A percentile compares a stretch with the other conserved stretches of the same genome.
Conservation (phyloP, 805 yeast species). For the Suhomyces vadensis region DNA sequence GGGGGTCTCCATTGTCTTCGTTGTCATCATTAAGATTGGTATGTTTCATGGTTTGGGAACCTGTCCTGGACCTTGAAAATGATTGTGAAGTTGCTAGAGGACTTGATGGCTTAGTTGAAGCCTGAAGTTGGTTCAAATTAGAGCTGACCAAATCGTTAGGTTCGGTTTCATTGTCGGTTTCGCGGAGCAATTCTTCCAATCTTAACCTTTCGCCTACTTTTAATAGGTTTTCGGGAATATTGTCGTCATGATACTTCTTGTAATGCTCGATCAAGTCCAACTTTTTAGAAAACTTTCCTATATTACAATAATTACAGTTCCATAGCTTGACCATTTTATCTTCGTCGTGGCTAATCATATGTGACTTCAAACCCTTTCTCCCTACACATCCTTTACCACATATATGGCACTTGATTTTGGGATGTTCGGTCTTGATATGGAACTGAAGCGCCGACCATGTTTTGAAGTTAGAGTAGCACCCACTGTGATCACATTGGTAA, state of each 20-base stretch:
- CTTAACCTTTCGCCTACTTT: conserved; percentile 22
- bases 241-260: conserved; percentile 45
- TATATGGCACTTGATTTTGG: conserved; percentile 58
- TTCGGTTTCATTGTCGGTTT: conserved; percentile 13
- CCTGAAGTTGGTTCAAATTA: conserved; percentile 2
- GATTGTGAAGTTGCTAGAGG: not conserved
- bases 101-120: not conserved
- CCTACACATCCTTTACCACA: conserved; percentile 80
- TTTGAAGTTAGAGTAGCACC: conserved; percentile 59
- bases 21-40: conserved; percentile 7
- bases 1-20: not conserved
- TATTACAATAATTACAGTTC: conserved; percentile 61
- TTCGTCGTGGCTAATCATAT: conserved; percentile 67
- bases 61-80: not conserved
- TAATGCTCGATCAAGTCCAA: conserved; percentile 60
- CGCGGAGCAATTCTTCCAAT: conserved; percentile 22
- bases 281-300: conserved; percentile 53
- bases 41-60: not conserved
- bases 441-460: conserved; percentile 73
- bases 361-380: conserved; percentile 65
- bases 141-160: conserved; percentile 7
- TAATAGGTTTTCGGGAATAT: conserved; percentile 35
- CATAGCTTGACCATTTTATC: conserved; percentile 54
- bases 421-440: conserved; percentile 74
- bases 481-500: conserved; percentile 62